Evolutionary conservation across 768 basidiomycete genomes (phyloP).

Genomic region (Amanita inopinata): DNA sequence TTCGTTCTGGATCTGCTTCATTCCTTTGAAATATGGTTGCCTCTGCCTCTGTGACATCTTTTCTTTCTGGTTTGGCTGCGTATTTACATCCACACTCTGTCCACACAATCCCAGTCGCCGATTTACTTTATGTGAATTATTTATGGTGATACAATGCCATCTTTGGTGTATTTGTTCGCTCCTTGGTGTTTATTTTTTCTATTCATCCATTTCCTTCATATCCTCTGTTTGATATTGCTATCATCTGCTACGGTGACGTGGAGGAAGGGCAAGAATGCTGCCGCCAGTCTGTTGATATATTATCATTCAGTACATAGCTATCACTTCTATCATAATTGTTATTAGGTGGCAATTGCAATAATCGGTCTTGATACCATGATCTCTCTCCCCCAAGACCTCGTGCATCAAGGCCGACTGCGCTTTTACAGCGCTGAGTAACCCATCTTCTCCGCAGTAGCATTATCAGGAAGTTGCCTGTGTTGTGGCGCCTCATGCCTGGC

Average conservation of each 20-base stretch:
- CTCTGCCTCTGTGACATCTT: not conserved
- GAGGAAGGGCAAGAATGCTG: not conserved
- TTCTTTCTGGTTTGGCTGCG: too few species aligned
- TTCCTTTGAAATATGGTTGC: not conserved
- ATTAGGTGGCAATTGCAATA: not conserved
- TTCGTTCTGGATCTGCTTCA: not conserved
- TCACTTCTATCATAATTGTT: not conserved
- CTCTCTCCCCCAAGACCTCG: too few species aligned
- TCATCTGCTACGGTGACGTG: too few species aligned
- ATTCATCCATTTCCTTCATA: not conserved
- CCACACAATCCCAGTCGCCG: not conserved
- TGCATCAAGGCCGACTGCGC: too few species aligned
- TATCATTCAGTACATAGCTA: slow-evolving; percentile 2
- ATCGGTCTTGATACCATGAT: too few species aligned
- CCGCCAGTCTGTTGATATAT: slow-evolving; percentile 1
- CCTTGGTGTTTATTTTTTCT: slow-evolving; percentile 2
- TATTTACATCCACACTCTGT: slow-evolving; percentile 2
- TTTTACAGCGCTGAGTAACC: not conserved
- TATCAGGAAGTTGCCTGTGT: too few species aligned
- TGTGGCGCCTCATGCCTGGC: slow-evolving; percentile 2
- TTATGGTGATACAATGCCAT: slow-evolving; percentile 5
- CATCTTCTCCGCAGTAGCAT: slow-evolving; percentile 3
- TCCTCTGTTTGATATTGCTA: too few species aligned
- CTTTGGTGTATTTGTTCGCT: not conserved
- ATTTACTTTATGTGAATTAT: slow-evolving; percentile 5